These are phyloP conservation scores for Solanum virginianum DNA, from an alignment of 257 asterid genomes.

Conservation along the genomic window DNA sequence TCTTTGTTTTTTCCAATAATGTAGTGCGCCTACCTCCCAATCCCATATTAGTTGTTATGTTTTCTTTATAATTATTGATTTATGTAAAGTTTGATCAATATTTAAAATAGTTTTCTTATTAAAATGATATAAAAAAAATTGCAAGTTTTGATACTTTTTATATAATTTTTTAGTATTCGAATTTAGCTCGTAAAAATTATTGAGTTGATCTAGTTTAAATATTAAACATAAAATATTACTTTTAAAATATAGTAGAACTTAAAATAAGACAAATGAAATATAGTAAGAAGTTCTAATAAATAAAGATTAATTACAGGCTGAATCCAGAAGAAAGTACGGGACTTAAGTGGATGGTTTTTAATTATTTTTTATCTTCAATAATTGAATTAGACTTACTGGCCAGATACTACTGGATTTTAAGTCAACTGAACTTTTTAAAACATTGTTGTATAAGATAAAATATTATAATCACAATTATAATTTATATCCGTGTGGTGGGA, in stretches of 20 bases:
- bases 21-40: no score
- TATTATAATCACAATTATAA: not conserved
- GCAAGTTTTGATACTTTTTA: no score
- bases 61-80: no score
- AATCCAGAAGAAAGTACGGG: not conserved
- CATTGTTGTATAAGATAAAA: not conserved
- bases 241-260: not conserved
- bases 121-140: no score
- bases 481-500: not conserved
- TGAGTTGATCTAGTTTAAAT: no score
- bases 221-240: no score
- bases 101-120: no score
- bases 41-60: not conserved
- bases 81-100: no score
- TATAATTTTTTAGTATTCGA: no score
- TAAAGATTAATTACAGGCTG: not conserved
- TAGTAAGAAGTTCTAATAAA: not conserved
- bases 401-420: not conserved
- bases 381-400: not conserved
- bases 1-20: not conserved
- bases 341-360: not conserved
- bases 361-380: not conserved
- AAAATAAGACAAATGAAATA: not conserved
- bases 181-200: no score
- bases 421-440: not conserved